Evolutionary conservation across 2,329 filamentous ascomycete species (phyloP).

Genomic region (Verticillium albo-atrum): DNA sequence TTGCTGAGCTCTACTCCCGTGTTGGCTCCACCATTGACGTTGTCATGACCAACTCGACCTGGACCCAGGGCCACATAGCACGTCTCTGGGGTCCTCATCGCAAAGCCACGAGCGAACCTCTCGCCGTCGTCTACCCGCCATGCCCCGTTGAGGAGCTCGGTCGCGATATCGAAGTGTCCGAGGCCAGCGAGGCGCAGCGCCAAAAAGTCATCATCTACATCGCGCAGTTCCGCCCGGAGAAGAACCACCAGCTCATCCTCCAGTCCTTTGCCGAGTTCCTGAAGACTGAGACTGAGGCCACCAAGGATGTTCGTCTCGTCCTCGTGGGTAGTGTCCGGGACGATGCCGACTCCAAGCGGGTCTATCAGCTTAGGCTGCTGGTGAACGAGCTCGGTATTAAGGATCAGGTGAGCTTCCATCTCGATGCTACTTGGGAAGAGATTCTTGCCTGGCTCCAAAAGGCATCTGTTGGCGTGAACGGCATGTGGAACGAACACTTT

Average conservation of each 20-base stretch:
- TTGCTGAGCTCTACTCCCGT: slow-evolving; percentile 76
- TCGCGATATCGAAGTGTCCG: slow-evolving; percentile 65
- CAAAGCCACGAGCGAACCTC: slow-evolving; percentile 43
- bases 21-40: slow-evolving; percentile 83
- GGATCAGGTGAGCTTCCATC: slow-evolving; percentile 79
- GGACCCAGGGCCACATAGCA: slow-evolving; percentile 83
- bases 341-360: slow-evolving; percentile 71
- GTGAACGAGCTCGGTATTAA: slow-evolving; percentile 83
- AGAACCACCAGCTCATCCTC: slow-evolving; percentile 87
- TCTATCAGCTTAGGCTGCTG: slow-evolving; percentile 83
- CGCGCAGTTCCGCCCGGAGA: slow-evolving; percentile 94
- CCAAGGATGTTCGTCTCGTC: slow-evolving; percentile 61
- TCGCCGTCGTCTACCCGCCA: slow-evolving; percentile 82
- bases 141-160: slow-evolving; percentile 85
- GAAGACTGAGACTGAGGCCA: slow-evolving; percentile 46
- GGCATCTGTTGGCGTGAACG: slow-evolving; percentile 85
- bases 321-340: slow-evolving; percentile 92
- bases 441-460: slow-evolving; percentile 75
- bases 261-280: slow-evolving; percentile 78
- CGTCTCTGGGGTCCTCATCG: slow-evolving; percentile 69
- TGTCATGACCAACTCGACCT: slow-evolving; percentile 96
- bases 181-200: slow-evolving; percentile 63
- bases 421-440: slow-evolving; percentile 84
- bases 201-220: slow-evolving; percentile 82
- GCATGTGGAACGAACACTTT: slow-evolving; percentile 99